phyloP scores from a whole-genome alignment of 2,329 filamentous ascomycete genomes.

The Parastagonospora avenae region DNA sequence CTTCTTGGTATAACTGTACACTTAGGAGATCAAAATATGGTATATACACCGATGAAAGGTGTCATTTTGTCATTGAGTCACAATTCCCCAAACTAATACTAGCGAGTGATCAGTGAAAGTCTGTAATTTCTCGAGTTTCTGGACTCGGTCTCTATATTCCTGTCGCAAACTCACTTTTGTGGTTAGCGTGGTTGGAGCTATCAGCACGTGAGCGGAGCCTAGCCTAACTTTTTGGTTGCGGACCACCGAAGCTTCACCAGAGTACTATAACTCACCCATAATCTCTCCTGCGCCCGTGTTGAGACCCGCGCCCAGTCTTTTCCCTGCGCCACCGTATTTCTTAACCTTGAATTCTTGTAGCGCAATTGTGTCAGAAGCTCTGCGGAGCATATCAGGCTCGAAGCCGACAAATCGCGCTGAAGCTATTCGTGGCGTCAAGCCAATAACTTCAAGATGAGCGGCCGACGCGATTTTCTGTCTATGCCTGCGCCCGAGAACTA shows the following conservation, averaged over 20 bases:
- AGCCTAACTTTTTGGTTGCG: slow-evolving; percentile 19
- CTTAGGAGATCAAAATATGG: too few species aligned
- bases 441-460: slow-evolving; percentile 56
- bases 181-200: slow-evolving; percentile 18
- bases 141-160: not conserved
- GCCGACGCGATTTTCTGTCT: slow-evolving; percentile 82
- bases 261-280: not conserved
- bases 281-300: too few species aligned
- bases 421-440: not conserved
- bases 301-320: too few species aligned
- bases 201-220: slow-evolving; percentile 26
- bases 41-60: too few species aligned
- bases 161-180: slow-evolving; percentile 26
- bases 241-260: slow-evolving; percentile 1
- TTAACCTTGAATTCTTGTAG: not conserved
- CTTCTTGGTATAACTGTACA: too few species aligned
- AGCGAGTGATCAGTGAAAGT: too few species aligned
- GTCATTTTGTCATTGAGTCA: too few species aligned
- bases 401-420: not conserved
- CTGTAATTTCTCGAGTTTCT: not conserved
- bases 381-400: not conserved
- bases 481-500: slow-evolving; percentile 70
- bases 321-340: not conserved
- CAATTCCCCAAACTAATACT: too few species aligned
- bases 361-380: not conserved